Conservation (phyloP, 306 rosid genomes). For the Bauhinia variegata region DNA sequence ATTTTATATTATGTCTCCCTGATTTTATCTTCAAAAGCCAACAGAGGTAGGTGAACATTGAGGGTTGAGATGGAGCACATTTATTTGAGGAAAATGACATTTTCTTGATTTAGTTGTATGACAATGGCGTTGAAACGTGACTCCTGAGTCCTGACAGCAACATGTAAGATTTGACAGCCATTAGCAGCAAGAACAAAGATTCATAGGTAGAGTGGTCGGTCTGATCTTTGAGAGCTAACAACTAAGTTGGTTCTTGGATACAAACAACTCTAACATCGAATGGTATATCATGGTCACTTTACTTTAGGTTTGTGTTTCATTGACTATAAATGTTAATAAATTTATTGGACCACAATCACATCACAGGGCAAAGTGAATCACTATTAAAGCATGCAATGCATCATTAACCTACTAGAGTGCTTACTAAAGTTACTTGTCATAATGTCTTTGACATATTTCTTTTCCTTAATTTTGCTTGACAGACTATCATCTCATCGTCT, state of each 20-base stretch:
- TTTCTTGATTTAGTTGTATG: no score
- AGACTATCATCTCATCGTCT: conserved; percentile 34
- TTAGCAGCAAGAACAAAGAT: conserved; percentile 23
- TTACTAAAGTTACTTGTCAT: conserved; percentile 26
- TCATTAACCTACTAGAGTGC: conserved; percentile 44
- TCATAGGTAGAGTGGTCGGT: conserved; percentile 27
- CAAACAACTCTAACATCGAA: conserved; percentile 20
- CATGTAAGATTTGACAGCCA: conserved; percentile 10
- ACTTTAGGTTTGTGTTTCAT: no score
- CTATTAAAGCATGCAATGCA: conserved; percentile 35
- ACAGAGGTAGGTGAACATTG: no score
- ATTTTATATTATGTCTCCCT: conserved; percentile 4
- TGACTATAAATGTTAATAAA: not conserved
- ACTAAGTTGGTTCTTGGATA: conserved; percentile 33
- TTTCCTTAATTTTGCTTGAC: conserved; percentile 29
- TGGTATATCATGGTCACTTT: conserved; percentile 20
- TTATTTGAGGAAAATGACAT: no score
- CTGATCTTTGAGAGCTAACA: conserved; percentile 10
- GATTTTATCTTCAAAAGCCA: conserved; percentile 24
- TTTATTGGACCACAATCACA: conserved; percentile 42
- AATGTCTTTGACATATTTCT: conserved; percentile 21
- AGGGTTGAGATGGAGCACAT: no score
- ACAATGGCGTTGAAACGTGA: not conserved
- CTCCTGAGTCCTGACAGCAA: not conserved
- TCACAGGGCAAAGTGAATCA: conserved; percentile 47